These are phyloP conservation scores for Fusarium sp. DNA, from an alignment of 2,329 filamentous ascomycete genomes.

Conservation along the genomic window DNA sequence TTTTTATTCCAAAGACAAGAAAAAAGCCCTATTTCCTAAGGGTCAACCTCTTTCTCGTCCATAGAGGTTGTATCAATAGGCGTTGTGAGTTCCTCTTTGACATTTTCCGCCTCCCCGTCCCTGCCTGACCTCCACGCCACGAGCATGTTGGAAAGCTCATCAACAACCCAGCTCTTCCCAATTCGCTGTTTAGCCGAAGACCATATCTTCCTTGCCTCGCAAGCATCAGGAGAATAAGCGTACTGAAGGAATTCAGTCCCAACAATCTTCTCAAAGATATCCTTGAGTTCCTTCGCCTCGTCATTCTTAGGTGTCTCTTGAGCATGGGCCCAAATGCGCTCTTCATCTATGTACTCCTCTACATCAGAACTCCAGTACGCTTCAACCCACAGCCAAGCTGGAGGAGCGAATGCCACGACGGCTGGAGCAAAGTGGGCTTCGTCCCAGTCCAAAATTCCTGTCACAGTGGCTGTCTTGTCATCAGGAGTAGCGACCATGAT, in stretches of 20 bases:
- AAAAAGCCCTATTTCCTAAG: neutral
- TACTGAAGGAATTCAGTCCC: neutral
- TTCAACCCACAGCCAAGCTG: neutral
- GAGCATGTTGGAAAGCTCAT: neutral
- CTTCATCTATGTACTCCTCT: neutral
- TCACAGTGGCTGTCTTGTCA: neutral
- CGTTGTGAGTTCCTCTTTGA: neutral
- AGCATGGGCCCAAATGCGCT: neutral
- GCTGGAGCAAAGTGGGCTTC: neutral
- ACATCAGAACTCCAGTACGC: neutral
- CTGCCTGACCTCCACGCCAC: neutral
- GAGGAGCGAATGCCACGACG: neutral
- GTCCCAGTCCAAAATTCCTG: neutral
- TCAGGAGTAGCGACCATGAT: neutral
- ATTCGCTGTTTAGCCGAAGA: neutral
- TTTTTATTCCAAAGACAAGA: neutral
- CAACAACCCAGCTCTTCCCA: neutral
- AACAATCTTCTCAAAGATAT: neutral
- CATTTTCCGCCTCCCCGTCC: neutral
- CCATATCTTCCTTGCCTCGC: neutral
- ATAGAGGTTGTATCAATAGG: neutral
- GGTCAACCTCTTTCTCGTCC: neutral
- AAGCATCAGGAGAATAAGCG: neutral
- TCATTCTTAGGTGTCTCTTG: neutral
- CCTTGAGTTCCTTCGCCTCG: neutral